Evolutionary conservation across 75 land plant genomes (phyloP).

Genomic region (Picea glauca): DNA sequence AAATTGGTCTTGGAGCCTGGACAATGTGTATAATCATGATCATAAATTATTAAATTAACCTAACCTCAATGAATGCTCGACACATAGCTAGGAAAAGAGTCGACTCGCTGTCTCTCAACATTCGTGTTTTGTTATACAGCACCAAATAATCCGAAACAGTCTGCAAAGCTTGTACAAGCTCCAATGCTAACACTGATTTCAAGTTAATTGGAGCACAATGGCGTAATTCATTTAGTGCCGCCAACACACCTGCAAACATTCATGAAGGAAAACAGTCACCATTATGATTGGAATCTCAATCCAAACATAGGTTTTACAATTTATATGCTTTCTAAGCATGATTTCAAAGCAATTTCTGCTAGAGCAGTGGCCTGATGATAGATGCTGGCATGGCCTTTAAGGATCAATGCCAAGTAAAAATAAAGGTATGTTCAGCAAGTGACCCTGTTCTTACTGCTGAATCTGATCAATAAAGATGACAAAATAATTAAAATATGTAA

Average conservation of each 20-base stretch:
- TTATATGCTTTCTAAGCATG: neutral
- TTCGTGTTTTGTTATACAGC: conserved; percentile 68
- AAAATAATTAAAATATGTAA: too few relatives aligned
- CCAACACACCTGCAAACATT: conserved; percentile 63
- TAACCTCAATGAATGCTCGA: conserved; percentile 90
- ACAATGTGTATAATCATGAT: neutral
- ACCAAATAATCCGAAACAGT: conserved; percentile 82
- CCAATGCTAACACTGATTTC: conserved; percentile 65
- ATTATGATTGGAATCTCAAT: neutral
- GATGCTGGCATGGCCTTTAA: neutral
- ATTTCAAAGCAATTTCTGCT: neutral
- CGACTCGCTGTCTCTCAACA: conserved; percentile 82
- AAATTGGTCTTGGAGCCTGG: neutral
- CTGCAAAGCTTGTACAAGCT: conserved; percentile 74
- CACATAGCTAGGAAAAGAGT: conserved; percentile 83
- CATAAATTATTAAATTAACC: neutral
- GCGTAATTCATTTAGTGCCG: conserved; percentile 89
- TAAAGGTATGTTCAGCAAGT: neutral
- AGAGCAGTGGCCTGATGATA: neutral
- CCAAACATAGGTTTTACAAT: neutral
- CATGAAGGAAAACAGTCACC: neutral
- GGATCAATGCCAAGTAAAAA: neutral
- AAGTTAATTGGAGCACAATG: conserved; percentile 91
- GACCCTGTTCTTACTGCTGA: neutral
- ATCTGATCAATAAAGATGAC: neutral